Evolutionary conservation across 305 asterid species (phyloP).

Genomic region (Rubia tinctorum): DNA sequence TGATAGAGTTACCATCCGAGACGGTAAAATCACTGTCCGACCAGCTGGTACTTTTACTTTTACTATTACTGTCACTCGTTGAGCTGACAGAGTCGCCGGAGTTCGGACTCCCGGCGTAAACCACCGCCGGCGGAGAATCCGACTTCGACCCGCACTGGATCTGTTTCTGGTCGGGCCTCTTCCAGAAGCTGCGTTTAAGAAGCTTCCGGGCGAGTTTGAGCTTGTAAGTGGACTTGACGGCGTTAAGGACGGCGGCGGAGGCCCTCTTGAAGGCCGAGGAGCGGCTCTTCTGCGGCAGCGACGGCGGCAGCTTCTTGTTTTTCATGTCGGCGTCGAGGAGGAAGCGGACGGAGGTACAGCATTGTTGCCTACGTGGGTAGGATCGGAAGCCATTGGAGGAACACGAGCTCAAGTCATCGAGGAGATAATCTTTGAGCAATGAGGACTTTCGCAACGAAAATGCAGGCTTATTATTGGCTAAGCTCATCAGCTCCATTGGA

Average conservation of each 20-base stretch:
- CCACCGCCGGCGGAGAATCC: slow-evolving; percentile 32
- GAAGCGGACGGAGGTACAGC: slow-evolving; percentile 67
- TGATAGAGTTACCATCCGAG: slow-evolving; percentile 32
- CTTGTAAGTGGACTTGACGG: slow-evolving; percentile 17
- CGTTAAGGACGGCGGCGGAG: slow-evolving; percentile 56
- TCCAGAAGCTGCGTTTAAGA: slow-evolving; percentile 56
- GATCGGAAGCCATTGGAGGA: slow-evolving; percentile 90
- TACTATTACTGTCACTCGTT: slow-evolving; percentile 24
- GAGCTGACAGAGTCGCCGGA: slow-evolving; percentile 27
- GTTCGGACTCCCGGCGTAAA: slow-evolving; percentile 2
- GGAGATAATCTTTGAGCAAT: slow-evolving; percentile 66
- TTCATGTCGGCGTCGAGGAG: slow-evolving; percentile 52
- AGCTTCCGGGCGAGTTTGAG: slow-evolving; percentile 40
- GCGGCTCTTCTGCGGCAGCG: slow-evolving; percentile 28
- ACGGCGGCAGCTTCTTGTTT: slow-evolving; percentile 23
- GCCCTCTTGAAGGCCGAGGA: slow-evolving; percentile 43
- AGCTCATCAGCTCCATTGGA: slow-evolving; percentile 43
- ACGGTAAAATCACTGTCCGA: slow-evolving; percentile 49
- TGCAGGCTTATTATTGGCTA: slow-evolving; percentile 19
- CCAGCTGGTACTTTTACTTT: slow-evolving; percentile 36
- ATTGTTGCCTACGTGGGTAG: slow-evolving; percentile 67
- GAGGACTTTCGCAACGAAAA: slow-evolving; percentile 30
- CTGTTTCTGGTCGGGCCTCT: slow-evolving; percentile 38
- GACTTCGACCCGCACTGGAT: slow-evolving; percentile 42
- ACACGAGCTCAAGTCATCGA: slow-evolving; percentile 87